Evolutionary conservation across 192 early-diverging fungal genomes (phyloP).

Genomic region (Coemansia sp.): DNA sequence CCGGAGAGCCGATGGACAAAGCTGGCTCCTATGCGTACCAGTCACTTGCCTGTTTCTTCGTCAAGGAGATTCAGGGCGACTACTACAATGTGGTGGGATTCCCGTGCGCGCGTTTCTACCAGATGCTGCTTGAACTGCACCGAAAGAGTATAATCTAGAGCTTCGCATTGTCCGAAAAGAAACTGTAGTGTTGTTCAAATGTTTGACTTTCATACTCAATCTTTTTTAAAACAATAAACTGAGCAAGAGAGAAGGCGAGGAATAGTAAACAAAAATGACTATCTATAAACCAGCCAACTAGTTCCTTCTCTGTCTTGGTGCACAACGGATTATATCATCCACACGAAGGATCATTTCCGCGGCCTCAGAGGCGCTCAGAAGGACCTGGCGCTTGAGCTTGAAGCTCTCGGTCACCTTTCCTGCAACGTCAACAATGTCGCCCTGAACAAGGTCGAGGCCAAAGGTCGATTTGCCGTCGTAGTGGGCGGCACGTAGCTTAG

Average conservation of each 20-base stretch:
- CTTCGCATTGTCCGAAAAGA: background rate
- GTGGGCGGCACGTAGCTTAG: conserved; percentile 90
- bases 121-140: conserved; percentile 43
- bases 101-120: conserved; percentile 50
- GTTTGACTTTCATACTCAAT: background rate
- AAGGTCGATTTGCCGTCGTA: conserved; percentile 73
- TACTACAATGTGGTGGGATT: conserved; percentile 78
- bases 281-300: background rate
- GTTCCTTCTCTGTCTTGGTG: conserved; percentile 60
- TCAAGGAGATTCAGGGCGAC: conserved; percentile 73
- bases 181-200: background rate
- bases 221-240: background rate
- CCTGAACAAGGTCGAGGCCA: conserved; percentile 89
- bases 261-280: background rate
- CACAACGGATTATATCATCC: conserved; percentile 96
- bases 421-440: conserved; percentile 74
- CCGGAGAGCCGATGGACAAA: conserved; percentile 71
- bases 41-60: conserved; percentile 67
- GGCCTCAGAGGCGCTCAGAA: conserved; percentile 91
- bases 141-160: conserved; percentile 13
- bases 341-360: conserved; percentile 97
- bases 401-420: conserved; percentile 92
- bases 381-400: conserved; percentile 93
- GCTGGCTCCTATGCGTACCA: conserved; percentile 89
- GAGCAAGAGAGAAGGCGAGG: background rate